These are phyloP conservation scores for Aureobasidium sp. DNA, from an alignment of 2,329 filamentous ascomycete genomes.

Conservation along the genomic window DNA sequence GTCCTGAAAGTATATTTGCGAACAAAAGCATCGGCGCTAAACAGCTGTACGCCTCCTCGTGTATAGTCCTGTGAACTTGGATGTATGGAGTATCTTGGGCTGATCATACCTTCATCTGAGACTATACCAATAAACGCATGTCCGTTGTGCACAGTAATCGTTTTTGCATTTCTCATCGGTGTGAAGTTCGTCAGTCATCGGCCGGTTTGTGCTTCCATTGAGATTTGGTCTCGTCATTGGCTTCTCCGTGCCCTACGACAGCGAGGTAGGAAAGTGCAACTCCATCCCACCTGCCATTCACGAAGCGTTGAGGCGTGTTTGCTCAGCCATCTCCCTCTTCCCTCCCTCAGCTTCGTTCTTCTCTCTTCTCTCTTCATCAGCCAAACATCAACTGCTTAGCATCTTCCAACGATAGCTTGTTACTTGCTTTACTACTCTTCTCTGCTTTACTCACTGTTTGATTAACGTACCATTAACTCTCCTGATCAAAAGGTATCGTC, in stretches of 20 bases:
- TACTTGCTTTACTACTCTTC: background rate
- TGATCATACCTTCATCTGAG: background rate
- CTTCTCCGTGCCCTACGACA: background rate
- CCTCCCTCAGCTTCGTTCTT: background rate
- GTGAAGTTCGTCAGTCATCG: background rate
- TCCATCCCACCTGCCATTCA: background rate
- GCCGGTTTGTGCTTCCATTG: background rate
- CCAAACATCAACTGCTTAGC: slow-evolving; percentile 7
- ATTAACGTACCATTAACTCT: background rate
- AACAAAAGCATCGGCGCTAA: background rate
- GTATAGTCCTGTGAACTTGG: too few relatives aligned
- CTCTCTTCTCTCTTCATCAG: background rate
- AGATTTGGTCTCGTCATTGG: background rate
- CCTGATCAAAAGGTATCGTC: background rate
- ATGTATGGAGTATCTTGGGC: too few relatives aligned
- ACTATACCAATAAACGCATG: background rate
- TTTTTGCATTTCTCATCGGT: too few relatives aligned
- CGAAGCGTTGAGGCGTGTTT: background rate
- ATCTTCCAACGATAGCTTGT: slow-evolving; percentile 11
- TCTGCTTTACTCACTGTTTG: slow-evolving; percentile 10
- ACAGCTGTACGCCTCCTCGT: too few relatives aligned
- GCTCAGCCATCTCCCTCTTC: background rate
- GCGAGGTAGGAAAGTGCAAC: background rate
- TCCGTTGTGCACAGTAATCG: background rate
- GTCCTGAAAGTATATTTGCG: background rate